Evolutionary conservation across 345 rosid genomes (phyloP), one percentile per base, ranked within the genome.

Genomic region (Euphorbia tirucalli): DNA sequence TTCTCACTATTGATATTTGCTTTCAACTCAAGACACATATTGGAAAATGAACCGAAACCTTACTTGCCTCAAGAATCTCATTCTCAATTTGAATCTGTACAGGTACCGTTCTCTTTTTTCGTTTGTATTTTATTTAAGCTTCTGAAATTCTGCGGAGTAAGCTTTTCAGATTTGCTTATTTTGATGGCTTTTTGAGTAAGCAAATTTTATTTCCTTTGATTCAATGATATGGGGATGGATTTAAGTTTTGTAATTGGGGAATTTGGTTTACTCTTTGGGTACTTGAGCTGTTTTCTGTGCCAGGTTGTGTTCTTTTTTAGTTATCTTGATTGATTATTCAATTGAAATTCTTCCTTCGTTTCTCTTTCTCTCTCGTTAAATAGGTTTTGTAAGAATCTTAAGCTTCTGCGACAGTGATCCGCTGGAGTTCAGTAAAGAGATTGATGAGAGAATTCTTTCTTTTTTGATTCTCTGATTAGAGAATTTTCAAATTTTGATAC

Each of bases 31-130:
- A 61, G 71, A 67, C 62, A 71, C 76, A 41, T 80, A 14, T 77
- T 77, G 74, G 82, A 86, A 66, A 85, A 81, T 39, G 83, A 80
- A 11, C 65, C 76, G 9, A 46, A 67, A 43, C 71, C 71, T 52
- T 75, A 50, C 43, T 21, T 74, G 43, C n/a, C 76, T 18, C 52
- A 31, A n/a, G 54, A 66, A 18, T 68, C 74, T 55, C 24, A 57
- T 1, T 74, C 83, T 6, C 83, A 76, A 7, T 39, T 60, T 61
- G 77, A 18, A 24, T 31, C 50, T 18, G 39, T 35, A 8, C 64
- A 77, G 83, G 87, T 85, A 39, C 11, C 52, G 19, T 16, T 13
- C 52, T 46, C 18, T 46, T 11, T n/a, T 16, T 22, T 3, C 18
- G 9, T 31, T 50, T 48, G 9, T 35, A 37, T 11, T 16, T 64